phyloP scores from a whole-genome alignment of 495 filamentous ascomycete species.

The Wilcoxina mikolae region DNA sequence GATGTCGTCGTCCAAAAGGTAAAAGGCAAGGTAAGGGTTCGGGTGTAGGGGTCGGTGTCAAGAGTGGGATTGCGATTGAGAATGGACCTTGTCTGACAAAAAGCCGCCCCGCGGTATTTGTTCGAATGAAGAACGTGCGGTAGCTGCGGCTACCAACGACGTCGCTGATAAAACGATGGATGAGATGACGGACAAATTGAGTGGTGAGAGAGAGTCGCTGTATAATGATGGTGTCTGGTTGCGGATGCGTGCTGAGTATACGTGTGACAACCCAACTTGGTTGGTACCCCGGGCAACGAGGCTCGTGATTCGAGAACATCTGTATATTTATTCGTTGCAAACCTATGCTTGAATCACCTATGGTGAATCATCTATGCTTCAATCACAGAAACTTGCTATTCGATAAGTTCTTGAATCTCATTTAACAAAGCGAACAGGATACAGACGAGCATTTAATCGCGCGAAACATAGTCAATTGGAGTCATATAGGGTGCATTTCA shows the following conservation, averaged over 20 bases:
- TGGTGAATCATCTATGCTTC: too few relatives aligned
- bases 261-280: background rate
- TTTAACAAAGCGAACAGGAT: too few relatives aligned
- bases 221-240: background rate
- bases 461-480: too few relatives aligned
- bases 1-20: background rate
- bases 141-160: slow-evolving; percentile 2
- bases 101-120: slow-evolving; percentile 3
- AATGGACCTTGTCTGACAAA: background rate
- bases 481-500: too few relatives aligned
- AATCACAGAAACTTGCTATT: too few relatives aligned
- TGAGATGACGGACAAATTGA: background rate
- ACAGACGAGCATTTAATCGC: too few relatives aligned
- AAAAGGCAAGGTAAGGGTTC: background rate
- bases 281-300: background rate
- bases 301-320: background rate
- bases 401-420: too few relatives aligned
- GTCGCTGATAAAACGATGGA: background rate
- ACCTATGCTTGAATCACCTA: too few relatives aligned
- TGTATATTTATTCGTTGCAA: too few relatives aligned
- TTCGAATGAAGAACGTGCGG: background rate
- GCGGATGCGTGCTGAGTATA: background rate
- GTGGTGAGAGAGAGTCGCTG: background rate
- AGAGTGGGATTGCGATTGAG: background rate
- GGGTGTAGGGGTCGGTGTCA: background rate